phyloP scores from a whole-genome alignment of 108 stramenopile species.

The Skeletonema menzelii region DNA sequence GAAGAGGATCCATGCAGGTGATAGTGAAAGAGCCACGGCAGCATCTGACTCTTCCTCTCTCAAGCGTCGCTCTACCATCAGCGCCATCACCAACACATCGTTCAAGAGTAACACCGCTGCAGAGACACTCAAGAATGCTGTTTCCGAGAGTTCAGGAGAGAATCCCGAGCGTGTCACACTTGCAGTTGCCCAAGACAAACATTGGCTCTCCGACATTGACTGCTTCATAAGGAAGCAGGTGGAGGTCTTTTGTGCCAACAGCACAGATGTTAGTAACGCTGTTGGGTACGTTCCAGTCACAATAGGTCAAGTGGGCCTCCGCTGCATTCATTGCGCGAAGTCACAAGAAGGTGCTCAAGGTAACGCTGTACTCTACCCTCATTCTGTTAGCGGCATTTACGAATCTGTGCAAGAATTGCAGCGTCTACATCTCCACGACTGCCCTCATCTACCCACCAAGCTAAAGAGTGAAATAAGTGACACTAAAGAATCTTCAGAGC shows the following conservation, averaged over 20 bases:
- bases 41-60: background rate
- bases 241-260: constrained; percentile 78
- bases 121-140: constrained; percentile 7
- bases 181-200: constrained; percentile 81
- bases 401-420: constrained; percentile 83
- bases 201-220: constrained; percentile 82
- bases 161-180: constrained; percentile 51
- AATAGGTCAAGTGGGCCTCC: constrained; percentile 77
- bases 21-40: constrained; percentile 17
- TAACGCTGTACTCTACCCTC: constrained; percentile 69
- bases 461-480: constrained; percentile 39
- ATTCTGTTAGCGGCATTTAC: constrained; percentile 74
- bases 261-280: constrained; percentile 61
- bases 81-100: constrained; percentile 1
- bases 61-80: background rate
- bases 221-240: constrained; percentile 74
- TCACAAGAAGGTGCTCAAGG: constrained; percentile 40
- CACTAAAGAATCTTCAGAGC: constrained; percentile 62
- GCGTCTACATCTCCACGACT: constrained; percentile 76
- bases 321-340: constrained; percentile 76
- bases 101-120: background rate
- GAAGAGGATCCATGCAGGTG: constrained; percentile 78
- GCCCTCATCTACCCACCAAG: constrained; percentile 54
- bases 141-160: background rate
- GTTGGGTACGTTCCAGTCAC: constrained; percentile 58